phyloP scores from a whole-genome alignment of 139 green algal species.

The Monoraphidium neglectum region DNA sequence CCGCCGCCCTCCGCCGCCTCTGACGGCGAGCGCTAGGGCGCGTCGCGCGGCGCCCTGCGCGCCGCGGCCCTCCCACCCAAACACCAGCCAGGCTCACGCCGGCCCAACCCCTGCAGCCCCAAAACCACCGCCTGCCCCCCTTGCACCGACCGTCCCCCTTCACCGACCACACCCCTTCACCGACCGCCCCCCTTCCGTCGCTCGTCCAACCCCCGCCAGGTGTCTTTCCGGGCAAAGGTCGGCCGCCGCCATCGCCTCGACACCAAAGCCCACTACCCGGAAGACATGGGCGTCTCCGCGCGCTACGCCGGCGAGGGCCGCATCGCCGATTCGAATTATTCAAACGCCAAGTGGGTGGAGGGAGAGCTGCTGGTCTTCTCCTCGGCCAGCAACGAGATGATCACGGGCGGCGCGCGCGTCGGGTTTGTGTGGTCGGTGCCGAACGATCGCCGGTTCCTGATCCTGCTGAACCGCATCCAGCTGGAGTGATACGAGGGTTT shows the following conservation, averaged over 20 bases:
- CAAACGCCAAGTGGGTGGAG: constrained; percentile 81
- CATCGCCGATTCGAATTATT: constrained; percentile 76
- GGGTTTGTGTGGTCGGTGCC: constrained; percentile 89
- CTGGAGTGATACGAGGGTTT: constrained; percentile 26
- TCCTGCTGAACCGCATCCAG: constrained; percentile 71
- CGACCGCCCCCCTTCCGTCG: too few relatives aligned
- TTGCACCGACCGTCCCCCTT: too few relatives aligned
- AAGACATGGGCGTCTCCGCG: constrained; percentile 79
- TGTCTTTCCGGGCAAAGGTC: constrained; percentile 80
- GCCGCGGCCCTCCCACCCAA: too few relatives aligned
- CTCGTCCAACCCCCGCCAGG: neutral
- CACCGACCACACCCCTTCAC: too few relatives aligned
- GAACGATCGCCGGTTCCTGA: constrained; percentile 64
- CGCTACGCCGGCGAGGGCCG: constrained; percentile 84
- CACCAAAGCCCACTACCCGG: constrained; percentile 68
- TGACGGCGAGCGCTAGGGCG: too few relatives aligned
- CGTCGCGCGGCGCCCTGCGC: too few relatives aligned
- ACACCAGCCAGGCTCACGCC: too few relatives aligned
- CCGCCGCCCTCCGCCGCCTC: too few relatives aligned
- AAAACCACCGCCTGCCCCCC: too few relatives aligned
- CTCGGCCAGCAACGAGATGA: constrained; percentile 8
- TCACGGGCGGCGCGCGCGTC: constrained; percentile 68
- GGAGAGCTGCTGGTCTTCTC: constrained; percentile 90
- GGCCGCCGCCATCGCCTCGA: constrained; percentile 39
- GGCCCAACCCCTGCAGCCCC: too few relatives aligned